Base-by-base conservation (phyloP, 129 eudicot genomes). In the Chrysanthemum makinoi region DNA sequence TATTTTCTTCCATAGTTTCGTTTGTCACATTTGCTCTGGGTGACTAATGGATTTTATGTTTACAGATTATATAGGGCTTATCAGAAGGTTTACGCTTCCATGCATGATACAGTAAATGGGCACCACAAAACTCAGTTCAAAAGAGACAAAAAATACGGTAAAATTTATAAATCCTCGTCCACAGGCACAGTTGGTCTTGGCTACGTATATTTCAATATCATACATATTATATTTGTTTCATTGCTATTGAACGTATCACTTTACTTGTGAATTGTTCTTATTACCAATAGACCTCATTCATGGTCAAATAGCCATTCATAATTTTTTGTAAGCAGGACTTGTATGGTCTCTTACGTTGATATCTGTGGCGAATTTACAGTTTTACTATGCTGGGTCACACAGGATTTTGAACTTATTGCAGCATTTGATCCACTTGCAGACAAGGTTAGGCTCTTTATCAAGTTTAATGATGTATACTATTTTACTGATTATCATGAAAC, bases 121-220 rank as follows among this genome's bases (percentile, higher is more conserved):
- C 93, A 92, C 28, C 94, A 94, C 85, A 94, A 90, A 82, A 94
- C 99, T 61, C 99, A 94, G 82, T 94, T 87, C 66, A 82, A 96
- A 87, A 87, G 97, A 73, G 97, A 94, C 72, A 89, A 94, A 56
- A 84, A 86, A 68, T 86, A 94, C 80, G 99, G 99, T 94, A 65
- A 57, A 50, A 18, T 60, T 24, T 10, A 28, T 30, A 16, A 64
- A 7, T 35, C 26, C 17, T 26, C 20, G 6, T 10, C 9, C 44
- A 35, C 9, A 6, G 44, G 9, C 9, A 35, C 44, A 35, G 44
- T 35, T 35, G 44, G 9, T 35, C 44, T 35, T 35, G 44, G 8
- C 2, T 35, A 30, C 35, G 4, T 3, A 28, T 3, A 28, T 28
- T 28, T 28, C 33, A 28, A 28, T 28, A 35, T 5, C 44, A 35